Percentiles rank a stretch among this genome's conserved stretches.
Conservation (phyloP, 805 yeast genomes). For the Sugiyamaella chiloensis region DNA sequence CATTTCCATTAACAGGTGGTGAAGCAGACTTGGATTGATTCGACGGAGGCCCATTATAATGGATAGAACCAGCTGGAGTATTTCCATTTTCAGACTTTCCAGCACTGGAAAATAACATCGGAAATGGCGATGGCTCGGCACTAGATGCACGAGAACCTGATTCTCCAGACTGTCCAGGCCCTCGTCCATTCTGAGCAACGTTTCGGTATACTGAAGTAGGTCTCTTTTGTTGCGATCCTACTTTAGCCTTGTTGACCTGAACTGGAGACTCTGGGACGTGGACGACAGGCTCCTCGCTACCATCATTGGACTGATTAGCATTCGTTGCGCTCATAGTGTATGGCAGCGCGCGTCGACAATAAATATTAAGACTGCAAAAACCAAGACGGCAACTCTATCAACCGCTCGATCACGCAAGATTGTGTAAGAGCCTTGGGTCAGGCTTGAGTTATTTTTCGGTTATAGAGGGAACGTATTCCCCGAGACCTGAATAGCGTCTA, state of each 20-base stretch:
- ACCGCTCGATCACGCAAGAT: too few species aligned
- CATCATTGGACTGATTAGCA: too few species aligned
- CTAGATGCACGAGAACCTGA: background rate
- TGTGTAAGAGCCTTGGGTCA: too few species aligned
- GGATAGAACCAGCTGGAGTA: conserved; percentile 1
- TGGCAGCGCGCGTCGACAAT: background rate
- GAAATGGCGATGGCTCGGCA: conserved; percentile 12
- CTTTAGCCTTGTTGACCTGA: background rate
- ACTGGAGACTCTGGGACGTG: conserved; percentile 20
- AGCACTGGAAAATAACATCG: conserved; percentile 14
- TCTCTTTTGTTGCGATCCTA: conserved; percentile 12
- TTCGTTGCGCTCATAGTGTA: too few species aligned
- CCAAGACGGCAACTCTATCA: background rate
- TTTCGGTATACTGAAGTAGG: conserved; percentile 15
- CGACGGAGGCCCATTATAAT: background rate
- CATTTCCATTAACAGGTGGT: background rate
- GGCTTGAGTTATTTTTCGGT: too few species aligned
- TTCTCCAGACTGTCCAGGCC: background rate
- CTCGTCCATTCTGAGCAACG: conserved; percentile 1
- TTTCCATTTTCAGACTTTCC: background rate
- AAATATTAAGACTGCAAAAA: background rate
- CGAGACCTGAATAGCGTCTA: background rate
- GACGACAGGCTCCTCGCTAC: conserved; percentile 4
- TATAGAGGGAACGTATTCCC: background rate
- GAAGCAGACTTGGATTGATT: conserved; percentile 6